Conservation (phyloP, 106 monocot genomes). For the Posidonia australis region DNA sequence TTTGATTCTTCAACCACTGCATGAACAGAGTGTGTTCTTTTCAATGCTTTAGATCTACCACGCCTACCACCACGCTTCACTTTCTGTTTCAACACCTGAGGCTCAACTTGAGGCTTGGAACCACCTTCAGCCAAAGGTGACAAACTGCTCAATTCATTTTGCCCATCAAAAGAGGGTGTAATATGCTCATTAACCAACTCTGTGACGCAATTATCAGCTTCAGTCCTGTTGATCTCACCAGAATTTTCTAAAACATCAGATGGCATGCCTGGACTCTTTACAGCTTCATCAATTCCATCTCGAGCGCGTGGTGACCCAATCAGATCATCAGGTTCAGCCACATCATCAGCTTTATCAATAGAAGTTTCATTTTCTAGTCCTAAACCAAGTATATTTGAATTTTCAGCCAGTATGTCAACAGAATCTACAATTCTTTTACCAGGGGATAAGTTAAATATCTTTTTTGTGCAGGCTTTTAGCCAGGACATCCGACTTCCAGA, state of each 20-base stretch:
- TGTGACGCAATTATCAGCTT: slow-evolving; percentile 7
- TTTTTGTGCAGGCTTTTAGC: slow-evolving; percentile 58
- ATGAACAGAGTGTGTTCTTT: slow-evolving; percentile 20
- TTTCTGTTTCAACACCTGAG: slow-evolving; percentile 2
- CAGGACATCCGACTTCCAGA: slow-evolving; percentile 53
- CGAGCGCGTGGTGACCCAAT: slow-evolving; percentile 13
- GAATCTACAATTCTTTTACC: slow-evolving; percentile 20
- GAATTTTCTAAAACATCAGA: slow-evolving; percentile 37
- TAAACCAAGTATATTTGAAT: background rate
- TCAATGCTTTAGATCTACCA: slow-evolving; percentile 1
- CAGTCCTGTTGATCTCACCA: slow-evolving; percentile 13
- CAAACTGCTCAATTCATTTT: background rate
- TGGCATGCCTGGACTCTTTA: slow-evolving; percentile 31
- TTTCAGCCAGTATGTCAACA: background rate
- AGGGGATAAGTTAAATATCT: slow-evolving; percentile 71
- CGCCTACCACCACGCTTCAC: background rate
- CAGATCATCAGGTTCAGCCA: slow-evolving; percentile 20
- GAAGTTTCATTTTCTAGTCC: too few relatives aligned
- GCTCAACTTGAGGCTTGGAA: background rate
- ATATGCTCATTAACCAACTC: slow-evolving; percentile 10
- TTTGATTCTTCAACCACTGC: slow-evolving; percentile 11
- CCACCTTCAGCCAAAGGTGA: slow-evolving; percentile 5
- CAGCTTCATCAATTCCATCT: slow-evolving; percentile 11
- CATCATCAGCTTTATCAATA: slow-evolving; percentile 11
- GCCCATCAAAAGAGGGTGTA: background rate